phyloP scores from a whole-genome alignment of 139 green algal genomes.

The Spirogloea muscicola region DNA sequence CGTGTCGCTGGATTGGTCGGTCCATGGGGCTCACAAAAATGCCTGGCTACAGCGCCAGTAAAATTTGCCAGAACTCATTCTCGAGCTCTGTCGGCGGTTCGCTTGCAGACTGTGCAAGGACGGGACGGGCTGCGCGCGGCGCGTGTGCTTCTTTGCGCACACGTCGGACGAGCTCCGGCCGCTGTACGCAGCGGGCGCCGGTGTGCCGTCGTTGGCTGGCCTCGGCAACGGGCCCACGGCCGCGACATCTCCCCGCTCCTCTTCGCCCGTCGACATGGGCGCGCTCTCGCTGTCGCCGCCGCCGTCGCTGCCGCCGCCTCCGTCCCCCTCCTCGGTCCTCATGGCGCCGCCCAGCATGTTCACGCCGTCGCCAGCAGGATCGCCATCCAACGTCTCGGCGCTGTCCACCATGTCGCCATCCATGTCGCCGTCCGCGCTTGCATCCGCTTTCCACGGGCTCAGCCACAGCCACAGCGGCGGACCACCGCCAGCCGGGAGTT shows the following conservation, averaged over 20 bases:
- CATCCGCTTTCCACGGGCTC: neutral
- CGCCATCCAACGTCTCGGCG: neutral
- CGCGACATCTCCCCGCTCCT: conserved; percentile 3
- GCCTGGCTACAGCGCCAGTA: no score
- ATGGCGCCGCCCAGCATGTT: conserved; percentile 30
- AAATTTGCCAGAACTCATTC: no score
- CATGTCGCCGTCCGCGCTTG: neutral
- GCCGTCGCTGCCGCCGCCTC: conserved; percentile 11
- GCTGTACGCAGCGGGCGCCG: conserved; percentile 24
- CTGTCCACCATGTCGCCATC: conserved; percentile 14
- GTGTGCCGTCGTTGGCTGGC: conserved; percentile 24
- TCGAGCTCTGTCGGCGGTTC: no score
- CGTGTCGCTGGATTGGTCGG: no score
- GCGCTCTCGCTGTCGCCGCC: conserved; percentile 19
- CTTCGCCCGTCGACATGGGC: conserved; percentile 34
- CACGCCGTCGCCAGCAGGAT: neutral
- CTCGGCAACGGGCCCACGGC: neutral
- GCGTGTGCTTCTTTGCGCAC: conserved; percentile 98
- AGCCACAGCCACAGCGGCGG: neutral
- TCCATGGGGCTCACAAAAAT: no score
- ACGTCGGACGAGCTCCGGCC: conserved; percentile 65
- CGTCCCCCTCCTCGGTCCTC: conserved; percentile 30
- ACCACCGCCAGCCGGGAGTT: neutral
- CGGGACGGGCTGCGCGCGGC: conserved; percentile 72
- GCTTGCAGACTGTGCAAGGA: conserved; percentile 86